Evolutionary conservation across 257 asterid genomes (phyloP).

Genomic region (Eucommia ulmoides): DNA sequence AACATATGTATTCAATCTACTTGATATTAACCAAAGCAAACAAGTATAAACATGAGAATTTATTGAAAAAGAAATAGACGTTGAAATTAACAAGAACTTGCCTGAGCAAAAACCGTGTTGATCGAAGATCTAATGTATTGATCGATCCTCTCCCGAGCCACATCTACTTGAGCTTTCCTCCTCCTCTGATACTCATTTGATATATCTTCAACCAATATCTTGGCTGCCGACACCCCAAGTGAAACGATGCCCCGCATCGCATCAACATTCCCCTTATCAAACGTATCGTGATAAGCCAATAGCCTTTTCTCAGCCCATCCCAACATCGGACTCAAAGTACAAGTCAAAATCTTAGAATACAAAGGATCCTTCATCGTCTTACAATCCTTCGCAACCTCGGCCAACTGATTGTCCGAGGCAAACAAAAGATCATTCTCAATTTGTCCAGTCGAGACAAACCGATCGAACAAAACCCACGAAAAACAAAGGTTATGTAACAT

Average conservation of each 20-base stretch:
- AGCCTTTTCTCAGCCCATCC: conserved; percentile 99
- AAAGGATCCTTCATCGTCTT: conserved; percentile 63
- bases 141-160: conserved; percentile 85
- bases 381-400: conserved; percentile 90
- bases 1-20: too few relatives aligned
- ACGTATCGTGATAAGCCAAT: conserved; percentile 94
- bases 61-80: too few relatives aligned
- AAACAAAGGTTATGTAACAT: conserved; percentile 86
- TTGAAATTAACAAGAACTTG: conserved; percentile 45
- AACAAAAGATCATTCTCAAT: conserved; percentile 55
- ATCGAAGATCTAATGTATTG: conserved; percentile 93
- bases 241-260: conserved; percentile 87
- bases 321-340: conserved; percentile 81
- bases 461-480: conserved; percentile 85
- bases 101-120: conserved; percentile 99
- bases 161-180: conserved; percentile 84
- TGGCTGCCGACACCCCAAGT: conserved; percentile 79
- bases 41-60: too few relatives aligned
- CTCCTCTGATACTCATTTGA: conserved; percentile 90
- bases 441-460: conserved; percentile 85
- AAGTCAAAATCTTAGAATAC: conserved; percentile 67
- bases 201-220: conserved; percentile 85
- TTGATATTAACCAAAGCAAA: too few relatives aligned
- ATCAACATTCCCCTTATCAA: conserved; percentile 56
- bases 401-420: conserved; percentile 77